Percentiles rank a stretch among this genome's conserved stretches.
phyloP scores from a whole-genome alignment of 2,329 filamentous ascomycete genomes.

The Hypoxylon sp. region DNA sequence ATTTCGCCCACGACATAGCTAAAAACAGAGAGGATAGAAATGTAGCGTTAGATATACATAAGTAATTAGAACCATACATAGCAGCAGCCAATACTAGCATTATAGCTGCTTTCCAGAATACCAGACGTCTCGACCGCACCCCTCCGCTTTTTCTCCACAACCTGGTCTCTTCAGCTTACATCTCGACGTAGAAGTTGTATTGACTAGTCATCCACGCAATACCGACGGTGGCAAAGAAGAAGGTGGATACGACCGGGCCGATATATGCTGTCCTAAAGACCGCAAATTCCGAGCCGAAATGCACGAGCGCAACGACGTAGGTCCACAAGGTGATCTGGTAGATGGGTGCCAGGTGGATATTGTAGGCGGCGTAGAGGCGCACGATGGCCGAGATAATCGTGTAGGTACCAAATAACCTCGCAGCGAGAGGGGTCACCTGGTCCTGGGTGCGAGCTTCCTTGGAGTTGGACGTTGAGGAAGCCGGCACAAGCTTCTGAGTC shows the following conservation, averaged over 20 bases:
- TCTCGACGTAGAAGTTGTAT: conserved; percentile 76
- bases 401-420: conserved; percentile 89
- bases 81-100: neutral
- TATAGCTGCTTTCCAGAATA: neutral
- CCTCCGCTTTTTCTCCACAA: neutral
- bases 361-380: conserved; percentile 86
- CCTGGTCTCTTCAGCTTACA: conserved; percentile 26
- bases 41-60: conserved; percentile 25
- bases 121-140: neutral
- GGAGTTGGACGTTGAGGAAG: conserved; percentile 60
- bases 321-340: conserved; percentile 89
- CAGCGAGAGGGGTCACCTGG: conserved; percentile 81
- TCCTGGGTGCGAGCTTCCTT: conserved; percentile 64
- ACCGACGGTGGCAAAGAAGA: conserved; percentile 65
- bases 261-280: conserved; percentile 82
- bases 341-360: conserved; percentile 78
- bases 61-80: conserved; percentile 24
- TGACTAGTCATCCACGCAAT: conserved; percentile 76
- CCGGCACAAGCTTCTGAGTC: conserved; percentile 66
- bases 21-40: conserved; percentile 22
- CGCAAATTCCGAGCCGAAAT: conserved; percentile 86
- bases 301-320: conserved; percentile 81
- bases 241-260: conserved; percentile 70
- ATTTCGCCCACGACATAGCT: neutral
- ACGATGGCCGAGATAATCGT: conserved; percentile 84